Evolutionary conservation across 2,329 filamentous ascomycete genomes (phyloP), one percentile per base, ranked within the genome.

Genomic region (Blastomyces silverae): DNA sequence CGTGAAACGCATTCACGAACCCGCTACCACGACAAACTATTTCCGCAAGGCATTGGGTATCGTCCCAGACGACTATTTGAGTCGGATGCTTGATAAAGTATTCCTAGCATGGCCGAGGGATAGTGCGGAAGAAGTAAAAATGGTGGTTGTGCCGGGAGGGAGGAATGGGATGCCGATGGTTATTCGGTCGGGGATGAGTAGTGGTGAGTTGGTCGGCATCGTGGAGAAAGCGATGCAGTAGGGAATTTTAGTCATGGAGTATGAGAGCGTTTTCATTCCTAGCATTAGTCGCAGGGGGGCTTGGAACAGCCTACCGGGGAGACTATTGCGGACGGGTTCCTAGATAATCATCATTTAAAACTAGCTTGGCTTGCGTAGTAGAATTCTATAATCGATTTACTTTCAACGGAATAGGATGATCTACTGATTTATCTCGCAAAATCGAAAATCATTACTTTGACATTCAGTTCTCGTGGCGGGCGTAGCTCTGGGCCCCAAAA

Each of bases 121-220:
- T 39, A 25, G 44, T 11, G 44, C 13, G 22, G 61, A 62, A 28
- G 61, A 50, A 28, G 61, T 62, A 17, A 62, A 62, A 20, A 0
- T 62, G 20, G 46, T 62, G 8, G 61, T 62, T 6, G 61, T 62
- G 28, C 61, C 61, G 0, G 61, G 48, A 28, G 61, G 48, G 46
- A 62, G 61, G 48, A 62, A 62, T 62, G 61, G 61, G 17, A 62
- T 62, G 48, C 61, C 48, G 17, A 62, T 62, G 61, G 10, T 55
- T 50, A 55, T 62, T n/a, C 25, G 28, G 17, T 52, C 31, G n/a
- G 61, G 61, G 3, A 62, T 62, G 34, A 31, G 7, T 55, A 62
- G 44, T 42, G 44, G 28, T 15, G 61, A 62, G 17, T 42, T 62
- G 6, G 61, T 34, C 8, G 39, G 13, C 8, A 39, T 44, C 6